A percentile compares a stretch with the other conserved stretches of the same genome.
Evolutionary conservation across 805 yeast species (phyloP).

Genomic region (Saccharomyces kudriavzevii): DNA sequence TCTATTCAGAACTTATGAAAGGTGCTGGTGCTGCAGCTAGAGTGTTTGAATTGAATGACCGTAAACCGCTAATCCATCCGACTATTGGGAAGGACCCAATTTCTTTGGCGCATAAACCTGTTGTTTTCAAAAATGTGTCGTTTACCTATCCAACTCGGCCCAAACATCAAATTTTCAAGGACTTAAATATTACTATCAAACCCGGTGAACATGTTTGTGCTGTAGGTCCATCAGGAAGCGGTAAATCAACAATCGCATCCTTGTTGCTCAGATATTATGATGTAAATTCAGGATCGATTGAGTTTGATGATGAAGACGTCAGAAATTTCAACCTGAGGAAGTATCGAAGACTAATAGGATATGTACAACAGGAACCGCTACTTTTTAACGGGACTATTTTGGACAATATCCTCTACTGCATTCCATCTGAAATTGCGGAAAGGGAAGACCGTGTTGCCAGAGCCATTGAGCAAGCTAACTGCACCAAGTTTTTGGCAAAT

Average conservation of each 20-base stretch:
- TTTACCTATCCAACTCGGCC: slow-evolving; percentile 84
- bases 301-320: slow-evolving; percentile 58
- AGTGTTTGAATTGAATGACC: slow-evolving; percentile 76
- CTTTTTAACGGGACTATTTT: slow-evolving; percentile 77
- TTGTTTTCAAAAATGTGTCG: slow-evolving; percentile 52
- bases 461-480: slow-evolving; percentile 67
- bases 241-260: slow-evolving; percentile 83
- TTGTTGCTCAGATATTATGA: slow-evolving; percentile 78
- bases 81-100: slow-evolving; percentile 45
- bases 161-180: slow-evolving; percentile 55
- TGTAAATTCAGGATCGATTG: slow-evolving; percentile 55
- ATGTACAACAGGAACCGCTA: slow-evolving; percentile 89
- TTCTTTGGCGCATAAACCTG: slow-evolving; percentile 29
- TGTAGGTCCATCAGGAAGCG: slow-evolving; percentile 97
- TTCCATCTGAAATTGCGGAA: slow-evolving; percentile 40
- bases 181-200: slow-evolving; percentile 50
- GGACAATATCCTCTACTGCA: slow-evolving; percentile 77
- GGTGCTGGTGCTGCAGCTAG: slow-evolving; percentile 95
- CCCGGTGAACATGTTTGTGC: slow-evolving; percentile 87
- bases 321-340: slow-evolving; percentile 59
- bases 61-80: slow-evolving; percentile 64
- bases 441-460: slow-evolving; percentile 49
- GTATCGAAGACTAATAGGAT: slow-evolving; percentile 69
- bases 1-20: slow-evolving; percentile 91
- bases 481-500: slow-evolving; percentile 54